Percentiles rank a stretch among this genome's conserved stretches.
These are phyloP conservation scores for Basidiobolus meristosporus DNA, from an alignment of 371 early-diverging fungal genomes.

Conservation along the genomic window DNA sequence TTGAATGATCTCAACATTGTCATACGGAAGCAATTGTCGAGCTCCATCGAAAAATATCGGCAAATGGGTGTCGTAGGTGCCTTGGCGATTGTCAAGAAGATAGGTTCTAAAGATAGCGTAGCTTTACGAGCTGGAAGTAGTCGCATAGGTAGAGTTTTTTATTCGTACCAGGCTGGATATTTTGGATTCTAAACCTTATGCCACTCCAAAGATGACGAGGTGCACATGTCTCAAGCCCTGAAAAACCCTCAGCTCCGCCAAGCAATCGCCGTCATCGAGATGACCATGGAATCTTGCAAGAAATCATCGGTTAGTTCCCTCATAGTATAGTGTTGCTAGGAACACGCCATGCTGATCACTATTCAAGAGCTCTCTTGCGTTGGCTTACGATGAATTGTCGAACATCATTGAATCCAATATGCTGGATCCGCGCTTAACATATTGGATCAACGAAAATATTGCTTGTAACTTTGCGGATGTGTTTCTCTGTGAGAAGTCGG, in stretches of 20 bases:
- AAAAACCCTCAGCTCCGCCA: too few species aligned
- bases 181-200: neutral
- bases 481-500: conserved; percentile 14
- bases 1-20: conserved; percentile 52
- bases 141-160: neutral
- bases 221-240: too few species aligned
- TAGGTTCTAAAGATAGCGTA: conserved; percentile 11
- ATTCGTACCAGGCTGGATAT: neutral
- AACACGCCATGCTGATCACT: neutral
- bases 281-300: too few species aligned
- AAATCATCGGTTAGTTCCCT: too few species aligned
- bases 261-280: too few species aligned
- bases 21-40: conserved; percentile 65
- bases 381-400: conserved; percentile 14
- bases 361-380: neutral
- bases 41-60: conserved; percentile 43
- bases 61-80: conserved; percentile 58
- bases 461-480: conserved; percentile 35
- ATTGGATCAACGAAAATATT: conserved; percentile 50
- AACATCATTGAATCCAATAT: conserved; percentile 22
- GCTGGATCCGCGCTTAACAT: conserved; percentile 28
- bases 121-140: neutral
- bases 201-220: too few species aligned
- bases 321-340: too few species aligned
- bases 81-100: conserved; percentile 41